Conservation (phyloP, 73 alveolate species). For the Paraurostyla sp. region DNA sequence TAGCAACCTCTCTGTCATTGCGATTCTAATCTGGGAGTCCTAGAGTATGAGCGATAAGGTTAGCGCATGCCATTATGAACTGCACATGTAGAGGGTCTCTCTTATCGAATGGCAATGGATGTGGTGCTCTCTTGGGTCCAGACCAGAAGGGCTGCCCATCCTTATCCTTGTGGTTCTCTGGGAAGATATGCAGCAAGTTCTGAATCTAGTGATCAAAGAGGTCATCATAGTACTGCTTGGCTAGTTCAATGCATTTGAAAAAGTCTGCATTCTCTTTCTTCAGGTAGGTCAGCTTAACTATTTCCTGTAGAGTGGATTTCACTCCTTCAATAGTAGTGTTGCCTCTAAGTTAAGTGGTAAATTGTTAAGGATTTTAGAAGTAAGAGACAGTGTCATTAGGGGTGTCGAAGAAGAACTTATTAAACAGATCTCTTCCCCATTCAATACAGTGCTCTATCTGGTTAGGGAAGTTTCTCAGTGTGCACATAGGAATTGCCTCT, state of each 20-base stretch:
- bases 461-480: conserved; percentile 99
- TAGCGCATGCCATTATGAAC: conserved; percentile 88
- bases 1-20: conserved; percentile 79
- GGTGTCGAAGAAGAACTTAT: conserved; percentile 94
- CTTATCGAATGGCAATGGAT: conserved; percentile 85
- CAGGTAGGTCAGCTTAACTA: conserved; percentile 78
- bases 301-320: conserved; percentile 80
- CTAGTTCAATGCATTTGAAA: conserved; percentile 86
- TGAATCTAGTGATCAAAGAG: conserved; percentile 88
- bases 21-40: conserved; percentile 79
- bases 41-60: conserved; percentile 86
- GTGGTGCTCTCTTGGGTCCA: conserved; percentile 99
- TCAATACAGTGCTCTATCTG: conserved; percentile 99
- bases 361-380: conserved; percentile 83
- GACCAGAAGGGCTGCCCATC: conserved; percentile 99
- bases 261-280: conserved; percentile 74
- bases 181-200: conserved; percentile 94
- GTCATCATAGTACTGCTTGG: conserved; percentile 80
- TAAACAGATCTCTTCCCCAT: conserved; percentile 99
- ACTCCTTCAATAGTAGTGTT: conserved; percentile 80
- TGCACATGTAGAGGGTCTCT: conserved; percentile 83
- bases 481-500: conserved; percentile 99
- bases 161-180: conserved; percentile 94
- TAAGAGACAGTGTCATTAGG: conserved; percentile 94
- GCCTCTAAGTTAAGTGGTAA: conserved; percentile 68